A percentile compares a stretch with the other conserved stretches of the same genome.
Evolutionary conservation across 305 asterid species (phyloP).

Genomic region (Ajuga reptans): DNA sequence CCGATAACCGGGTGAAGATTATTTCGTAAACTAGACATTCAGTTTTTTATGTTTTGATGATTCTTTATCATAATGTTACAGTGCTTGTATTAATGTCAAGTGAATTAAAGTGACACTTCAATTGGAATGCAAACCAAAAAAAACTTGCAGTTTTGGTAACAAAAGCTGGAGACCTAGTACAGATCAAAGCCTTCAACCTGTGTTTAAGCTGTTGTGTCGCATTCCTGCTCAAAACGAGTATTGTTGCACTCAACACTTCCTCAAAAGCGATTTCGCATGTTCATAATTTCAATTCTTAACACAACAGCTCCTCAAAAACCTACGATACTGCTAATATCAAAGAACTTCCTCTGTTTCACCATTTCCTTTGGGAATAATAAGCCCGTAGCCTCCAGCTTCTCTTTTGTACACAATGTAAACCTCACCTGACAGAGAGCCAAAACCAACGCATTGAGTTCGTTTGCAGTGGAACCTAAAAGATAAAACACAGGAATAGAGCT

Average conservation of each 20-base stretch:
- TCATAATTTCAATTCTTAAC: not conserved
- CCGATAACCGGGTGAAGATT: not conserved
- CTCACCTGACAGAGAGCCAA: conserved; percentile 34
- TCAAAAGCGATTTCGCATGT: not conserved
- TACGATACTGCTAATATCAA: not conserved
- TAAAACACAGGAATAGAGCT: not conserved
- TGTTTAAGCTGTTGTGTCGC: no score
- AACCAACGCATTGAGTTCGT: not conserved
- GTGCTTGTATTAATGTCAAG: no score
- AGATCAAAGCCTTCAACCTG: no score
- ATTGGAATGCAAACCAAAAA: no score
- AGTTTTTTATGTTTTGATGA: not conserved
- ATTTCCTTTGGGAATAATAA: conserved; percentile 43
- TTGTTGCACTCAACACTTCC: not conserved
- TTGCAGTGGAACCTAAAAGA: not conserved
- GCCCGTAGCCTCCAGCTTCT: conserved; percentile 51
- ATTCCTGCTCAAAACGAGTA: not conserved
- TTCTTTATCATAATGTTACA: not conserved
- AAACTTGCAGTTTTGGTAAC: not conserved
- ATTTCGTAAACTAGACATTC: not conserved
- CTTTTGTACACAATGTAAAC: conserved; percentile 49
- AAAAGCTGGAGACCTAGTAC: not conserved
- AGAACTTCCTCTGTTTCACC: conserved; percentile 28
- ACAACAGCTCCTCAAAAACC: not conserved
- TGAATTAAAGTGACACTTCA: no score